Conservation (phyloP, 129 eudicot species). For the Chrysanthemum makinoi region DNA sequence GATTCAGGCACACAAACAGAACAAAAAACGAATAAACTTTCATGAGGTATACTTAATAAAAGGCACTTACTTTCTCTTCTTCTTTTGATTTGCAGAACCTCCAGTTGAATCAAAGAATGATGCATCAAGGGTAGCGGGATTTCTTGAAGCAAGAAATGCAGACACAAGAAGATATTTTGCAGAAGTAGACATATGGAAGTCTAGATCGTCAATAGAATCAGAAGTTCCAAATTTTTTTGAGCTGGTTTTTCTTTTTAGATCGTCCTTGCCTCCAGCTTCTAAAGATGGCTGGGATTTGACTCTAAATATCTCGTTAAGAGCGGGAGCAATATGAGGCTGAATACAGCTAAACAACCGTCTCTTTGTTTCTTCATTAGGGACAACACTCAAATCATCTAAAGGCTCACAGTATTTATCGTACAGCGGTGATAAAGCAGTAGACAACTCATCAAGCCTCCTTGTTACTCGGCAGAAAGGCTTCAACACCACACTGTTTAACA, state of each 20-base stretch:
- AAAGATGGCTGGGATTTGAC: constrained; percentile 37
- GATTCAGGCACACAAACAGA: background rate
- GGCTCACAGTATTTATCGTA: constrained; percentile 75
- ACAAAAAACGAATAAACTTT: background rate
- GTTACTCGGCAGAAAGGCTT: constrained; percentile 70
- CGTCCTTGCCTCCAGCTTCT: constrained; percentile 38
- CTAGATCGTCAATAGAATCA: constrained; percentile 55
- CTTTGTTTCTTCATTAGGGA: constrained; percentile 59
- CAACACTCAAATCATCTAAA: constrained; percentile 43
- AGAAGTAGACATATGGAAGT: constrained; percentile 82
- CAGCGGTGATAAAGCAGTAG: constrained; percentile 55
- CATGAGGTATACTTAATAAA: background rate
- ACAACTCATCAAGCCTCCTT: constrained; percentile 73
- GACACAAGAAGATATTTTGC: constrained; percentile 94
- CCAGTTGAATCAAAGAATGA: constrained; percentile 95
- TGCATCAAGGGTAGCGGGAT: constrained; percentile 98
- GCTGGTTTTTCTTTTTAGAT: constrained; percentile 34
- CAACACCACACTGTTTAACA: constrained; percentile 63
- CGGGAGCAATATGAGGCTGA: constrained; percentile 56
- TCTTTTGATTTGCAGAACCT: constrained; percentile 60
- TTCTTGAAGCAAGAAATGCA: constrained; percentile 90
- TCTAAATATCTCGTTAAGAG: constrained; percentile 60
- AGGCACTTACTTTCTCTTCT: constrained; percentile 73
- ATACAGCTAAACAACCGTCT: constrained; percentile 60
- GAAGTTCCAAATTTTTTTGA: constrained; percentile 39